These are phyloP conservation scores for Lentinula novae-zelandiae DNA, from an alignment of 1,284 basidiomycete species.

Conservation along the genomic window DNA sequence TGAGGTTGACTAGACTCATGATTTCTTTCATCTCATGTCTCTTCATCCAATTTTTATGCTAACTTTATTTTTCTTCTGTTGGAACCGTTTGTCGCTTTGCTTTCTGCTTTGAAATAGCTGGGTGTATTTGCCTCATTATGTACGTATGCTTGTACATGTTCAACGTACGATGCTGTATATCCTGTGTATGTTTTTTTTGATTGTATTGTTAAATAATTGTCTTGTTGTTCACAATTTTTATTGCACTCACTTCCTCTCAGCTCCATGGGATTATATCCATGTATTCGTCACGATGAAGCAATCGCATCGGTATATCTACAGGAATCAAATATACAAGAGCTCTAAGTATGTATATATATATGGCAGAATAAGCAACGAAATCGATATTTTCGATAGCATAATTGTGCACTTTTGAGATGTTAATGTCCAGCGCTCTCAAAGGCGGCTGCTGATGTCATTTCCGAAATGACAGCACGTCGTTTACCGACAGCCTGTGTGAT, in stretches of 20 bases:
- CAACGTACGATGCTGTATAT: background rate
- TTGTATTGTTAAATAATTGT: background rate
- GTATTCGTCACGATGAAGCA: too few species aligned
- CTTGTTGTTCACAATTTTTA: too few species aligned
- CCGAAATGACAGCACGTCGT: conserved; percentile 7
- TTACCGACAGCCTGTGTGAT: conserved; percentile 13
- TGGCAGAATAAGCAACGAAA: background rate
- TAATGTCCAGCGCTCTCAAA: background rate
- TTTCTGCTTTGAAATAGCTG: background rate
- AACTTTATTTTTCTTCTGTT: background rate
- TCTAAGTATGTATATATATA: background rate
- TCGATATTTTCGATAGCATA: too few species aligned
- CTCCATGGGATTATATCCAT: too few species aligned
- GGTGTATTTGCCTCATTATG: background rate
- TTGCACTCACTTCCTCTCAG: background rate
- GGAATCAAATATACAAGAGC: background rate
- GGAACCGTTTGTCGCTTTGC: background rate
- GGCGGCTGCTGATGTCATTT: background rate
- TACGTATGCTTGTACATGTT: background rate
- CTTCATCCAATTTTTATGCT: background rate
- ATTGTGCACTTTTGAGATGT: background rate
- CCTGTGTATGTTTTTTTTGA: background rate
- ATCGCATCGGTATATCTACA: background rate
- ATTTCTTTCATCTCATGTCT: background rate
- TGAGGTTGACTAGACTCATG: conserved; percentile 1